A percentile compares a stretch with the other conserved stretches of the same genome.
phyloP scores from a whole-genome alignment of 2,329 filamentous ascomycete genomes.

The Zymoseptoria pseudotritici region DNA sequence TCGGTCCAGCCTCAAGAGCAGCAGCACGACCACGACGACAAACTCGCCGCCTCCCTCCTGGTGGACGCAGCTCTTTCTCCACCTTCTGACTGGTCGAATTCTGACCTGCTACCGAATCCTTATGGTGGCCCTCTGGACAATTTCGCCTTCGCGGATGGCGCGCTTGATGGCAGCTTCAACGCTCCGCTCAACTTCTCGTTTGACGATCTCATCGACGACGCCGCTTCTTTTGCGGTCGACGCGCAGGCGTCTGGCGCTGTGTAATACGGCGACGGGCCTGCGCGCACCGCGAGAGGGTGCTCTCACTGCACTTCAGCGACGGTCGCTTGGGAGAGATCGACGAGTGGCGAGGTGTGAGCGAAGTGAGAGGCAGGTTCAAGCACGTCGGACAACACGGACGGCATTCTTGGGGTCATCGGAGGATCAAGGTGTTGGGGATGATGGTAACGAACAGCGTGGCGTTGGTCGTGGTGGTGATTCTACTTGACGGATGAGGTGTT shows the following conservation, averaged over 20 bases:
- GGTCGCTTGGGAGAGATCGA: slow-evolving; percentile 8
- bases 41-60: slow-evolving; percentile 10
- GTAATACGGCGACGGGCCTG: slow-evolving; percentile 42
- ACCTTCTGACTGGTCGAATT: slow-evolving; percentile 26
- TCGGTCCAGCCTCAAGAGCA: slow-evolving; percentile 58
- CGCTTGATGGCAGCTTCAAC: slow-evolving; percentile 28
- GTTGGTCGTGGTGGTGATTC: background rate
- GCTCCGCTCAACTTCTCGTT: slow-evolving; percentile 28
- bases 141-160: slow-evolving; percentile 31
- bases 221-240: slow-evolving; percentile 35
- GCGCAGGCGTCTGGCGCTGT: slow-evolving; percentile 37
- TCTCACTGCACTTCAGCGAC: slow-evolving; percentile 18
- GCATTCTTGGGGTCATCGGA: background rate
- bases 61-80: slow-evolving; percentile 26
- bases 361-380: slow-evolving; percentile 1
- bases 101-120: slow-evolving; percentile 28
- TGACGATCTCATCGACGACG: slow-evolving; percentile 35
- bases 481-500: background rate
- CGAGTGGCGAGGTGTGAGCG: slow-evolving; percentile 1
- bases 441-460: no score
- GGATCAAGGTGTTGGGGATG: slow-evolving; percentile 6
- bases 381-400: background rate
- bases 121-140: slow-evolving; percentile 28
- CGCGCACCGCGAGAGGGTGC: slow-evolving; percentile 33
- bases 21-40: slow-evolving; percentile 15